phyloP scores from a whole-genome alignment of 352 stramenopile species.

The Phytophthora tentaculata region DNA sequence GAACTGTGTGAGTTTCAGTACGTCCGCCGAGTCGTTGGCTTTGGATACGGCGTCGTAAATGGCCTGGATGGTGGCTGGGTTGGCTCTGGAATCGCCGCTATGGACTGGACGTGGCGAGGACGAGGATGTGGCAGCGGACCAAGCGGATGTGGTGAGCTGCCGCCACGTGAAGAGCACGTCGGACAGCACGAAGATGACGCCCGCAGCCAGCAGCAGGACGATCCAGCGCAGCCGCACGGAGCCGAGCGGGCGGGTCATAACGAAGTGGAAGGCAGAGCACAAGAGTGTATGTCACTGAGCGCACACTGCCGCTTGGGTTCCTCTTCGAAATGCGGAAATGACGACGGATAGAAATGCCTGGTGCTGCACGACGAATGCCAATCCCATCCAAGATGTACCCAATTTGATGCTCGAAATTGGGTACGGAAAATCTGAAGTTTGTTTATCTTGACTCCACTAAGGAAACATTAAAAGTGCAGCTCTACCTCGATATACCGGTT shows the following conservation, averaged over 20 bases:
- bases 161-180: slow-evolving; percentile 44
- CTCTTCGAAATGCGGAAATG: slow-evolving; percentile 11
- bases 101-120: slow-evolving; percentile 6
- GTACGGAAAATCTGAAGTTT: neutral
- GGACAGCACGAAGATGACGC: slow-evolving; percentile 40
- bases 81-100: slow-evolving; percentile 5
- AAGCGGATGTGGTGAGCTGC: slow-evolving; percentile 20
- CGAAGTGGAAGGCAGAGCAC: neutral
- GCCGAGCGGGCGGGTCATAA: slow-evolving; percentile 26
- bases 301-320: neutral
- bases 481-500: no score
- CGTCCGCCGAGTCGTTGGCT: slow-evolving; percentile 30
- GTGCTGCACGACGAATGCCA: neutral
- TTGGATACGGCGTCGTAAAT: slow-evolving; percentile 30
- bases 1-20: slow-evolving; percentile 24
- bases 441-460: neutral
- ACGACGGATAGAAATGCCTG: neutral
- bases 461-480: neutral
- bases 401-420: neutral
- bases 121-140: slow-evolving; percentile 1
- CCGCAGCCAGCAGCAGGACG: slow-evolving; percentile 26
- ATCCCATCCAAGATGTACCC: neutral
- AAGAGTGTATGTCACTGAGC: slow-evolving; percentile 22
- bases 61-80: slow-evolving; percentile 19
- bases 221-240: slow-evolving; percentile 38